Conservation (phyloP, 352 stramenopile species). For the Globisporangium alternatum region DNA sequence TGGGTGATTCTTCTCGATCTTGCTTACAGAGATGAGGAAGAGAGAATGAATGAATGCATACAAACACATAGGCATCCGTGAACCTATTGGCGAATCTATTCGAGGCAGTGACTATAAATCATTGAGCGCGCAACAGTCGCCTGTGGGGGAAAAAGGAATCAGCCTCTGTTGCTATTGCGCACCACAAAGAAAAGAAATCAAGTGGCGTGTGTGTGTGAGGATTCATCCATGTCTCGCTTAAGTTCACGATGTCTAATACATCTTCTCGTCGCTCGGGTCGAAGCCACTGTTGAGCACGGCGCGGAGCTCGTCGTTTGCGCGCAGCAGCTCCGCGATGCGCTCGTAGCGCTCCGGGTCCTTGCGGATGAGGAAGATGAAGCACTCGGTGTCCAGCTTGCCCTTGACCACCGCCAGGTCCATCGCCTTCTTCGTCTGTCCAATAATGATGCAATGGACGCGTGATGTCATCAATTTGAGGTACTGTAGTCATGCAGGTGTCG, state of each 20-base stretch:
- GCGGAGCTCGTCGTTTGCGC: conserved; percentile 84
- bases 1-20: neutral
- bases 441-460: neutral
- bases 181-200: neutral
- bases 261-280: conserved; percentile 86
- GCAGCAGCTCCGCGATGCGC: conserved; percentile 76
- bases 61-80: no score
- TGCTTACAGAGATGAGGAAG: neutral
- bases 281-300: conserved; percentile 86
- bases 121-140: neutral
- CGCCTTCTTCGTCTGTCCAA: conserved; percentile 78
- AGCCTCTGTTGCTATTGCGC: neutral
- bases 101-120: neutral
- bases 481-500: neutral
- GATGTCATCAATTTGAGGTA: neutral
- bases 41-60: neutral
- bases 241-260: conserved; percentile 45
- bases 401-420: conserved; percentile 80
- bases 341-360: conserved; percentile 83
- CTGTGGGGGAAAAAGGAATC: neutral
- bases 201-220: neutral
- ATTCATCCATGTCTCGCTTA: conserved; percentile 4
- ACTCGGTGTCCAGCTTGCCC: conserved; percentile 85
- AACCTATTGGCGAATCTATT: no score
- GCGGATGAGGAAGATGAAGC: conserved; percentile 87